Evolutionary conservation across 352 stramenopile species (phyloP).

Genomic region (Plasmopara muralis): DNA sequence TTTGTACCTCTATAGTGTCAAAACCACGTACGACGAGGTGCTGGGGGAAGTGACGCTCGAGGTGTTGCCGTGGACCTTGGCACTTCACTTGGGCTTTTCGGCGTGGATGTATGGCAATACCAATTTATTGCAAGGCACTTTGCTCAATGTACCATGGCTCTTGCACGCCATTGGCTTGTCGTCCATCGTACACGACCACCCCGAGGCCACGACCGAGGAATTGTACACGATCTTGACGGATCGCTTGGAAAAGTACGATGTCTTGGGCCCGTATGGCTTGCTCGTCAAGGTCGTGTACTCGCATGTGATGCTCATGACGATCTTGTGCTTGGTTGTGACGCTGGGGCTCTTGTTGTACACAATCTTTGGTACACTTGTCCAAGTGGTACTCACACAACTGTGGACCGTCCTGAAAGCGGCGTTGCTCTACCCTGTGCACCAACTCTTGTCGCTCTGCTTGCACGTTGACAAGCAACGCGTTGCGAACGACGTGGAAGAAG

Average conservation of each 20-base stretch:
- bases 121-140: constrained; percentile 27
- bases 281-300: constrained; percentile 42
- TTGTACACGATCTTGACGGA: constrained; percentile 25
- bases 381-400: constrained; percentile 21
- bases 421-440: constrained; percentile 12
- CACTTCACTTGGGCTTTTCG: constrained; percentile 44
- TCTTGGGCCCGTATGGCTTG: constrained; percentile 28
- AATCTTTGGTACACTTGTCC: constrained; percentile 24
- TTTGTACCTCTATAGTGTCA: constrained; percentile 42
- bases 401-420: constrained; percentile 15
- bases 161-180: constrained; percentile 23
- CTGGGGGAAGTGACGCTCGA: constrained; percentile 32
- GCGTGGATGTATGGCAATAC: constrained; percentile 48
- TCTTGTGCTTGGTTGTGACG: constrained; percentile 30
- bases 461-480: constrained; percentile 11
- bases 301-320: constrained; percentile 43
- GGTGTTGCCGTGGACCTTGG: constrained; percentile 37
- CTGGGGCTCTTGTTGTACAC: constrained; percentile 32
- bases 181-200: constrained; percentile 15
- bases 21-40: constrained; percentile 40
- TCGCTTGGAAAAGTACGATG: constrained; percentile 22
- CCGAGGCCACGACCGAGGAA: constrained; percentile 21
- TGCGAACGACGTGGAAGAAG: constrained; percentile 8
- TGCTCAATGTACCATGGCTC: constrained; percentile 31
- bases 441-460: constrained; percentile 2